Base-by-base conservation (phyloP, 2,329 filamentous ascomycete genomes). In the Passalora sequoiae region DNA sequence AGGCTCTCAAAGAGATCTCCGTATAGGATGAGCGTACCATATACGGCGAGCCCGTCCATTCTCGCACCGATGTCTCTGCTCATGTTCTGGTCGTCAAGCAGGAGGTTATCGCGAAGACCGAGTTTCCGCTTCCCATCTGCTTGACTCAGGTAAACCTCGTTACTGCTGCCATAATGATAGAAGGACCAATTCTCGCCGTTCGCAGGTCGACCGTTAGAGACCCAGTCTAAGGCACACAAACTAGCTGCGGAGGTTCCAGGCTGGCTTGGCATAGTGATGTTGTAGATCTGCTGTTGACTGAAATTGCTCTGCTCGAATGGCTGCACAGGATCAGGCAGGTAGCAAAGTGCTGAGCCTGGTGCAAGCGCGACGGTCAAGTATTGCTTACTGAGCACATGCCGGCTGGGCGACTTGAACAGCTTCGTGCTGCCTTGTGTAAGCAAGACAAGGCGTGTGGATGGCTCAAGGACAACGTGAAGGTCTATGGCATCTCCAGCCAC, bases 181-280 rank as follows among this genome's bases (percentile, higher is more conserved):
- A 96, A 81, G 55, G 82, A 83, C 92, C 92, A 98, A 51, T 87
- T 76, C 67, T 98, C 92, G 17, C 89, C 89, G 35, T 86, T 78
- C 4, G 92, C 89, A 4, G 75, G 79, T 13, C 92, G 80, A 6
- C 92, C 92, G 60, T 91, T 86, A 2, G 83, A 94, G 5, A 97
- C 89, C 92, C 92, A 98, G 65, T 98, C 92, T 33, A 95, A 71
- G 2, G 94, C 75, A 60, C 89, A 94, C 10, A 97, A 68, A 29
- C 83, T 68, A 43, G 53, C 47, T 25, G n/a, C 59, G 41, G 29
- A 16, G 10, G 21, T 7, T 2, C 32, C 38, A 6, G 22, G 12
- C 6, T 41, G 30, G 3, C 32, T 20, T 5, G 54, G 37, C 3
- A 60, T 25, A n/a, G 47, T 46, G n/a, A 53, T 46, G 24, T 76